Base-by-base conservation (phyloP, 2,329 filamentous ascomycete species). In the Metarhizium humberi region DNA sequence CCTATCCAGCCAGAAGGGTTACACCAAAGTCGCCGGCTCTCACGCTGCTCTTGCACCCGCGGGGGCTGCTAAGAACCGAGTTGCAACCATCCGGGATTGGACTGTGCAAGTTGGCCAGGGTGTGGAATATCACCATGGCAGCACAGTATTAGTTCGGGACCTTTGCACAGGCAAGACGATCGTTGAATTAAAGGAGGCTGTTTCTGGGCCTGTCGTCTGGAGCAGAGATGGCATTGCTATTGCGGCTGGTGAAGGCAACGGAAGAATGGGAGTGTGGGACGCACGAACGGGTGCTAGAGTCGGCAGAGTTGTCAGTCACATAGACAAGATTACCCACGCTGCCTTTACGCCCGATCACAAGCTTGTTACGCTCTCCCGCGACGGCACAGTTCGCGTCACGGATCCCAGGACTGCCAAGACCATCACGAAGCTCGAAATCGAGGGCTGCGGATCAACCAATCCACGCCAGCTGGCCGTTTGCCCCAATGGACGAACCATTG, bases 381-480 rank as follows among this genome's bases (percentile, higher is more conserved):
- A 75, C 13, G 71, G 72, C 2, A 72, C 66, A 1, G 59, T 72
- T 25, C 63, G 73, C 43, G 60, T 75, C 53, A 74, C 69, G 34
- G 61, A 70, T 51, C 59, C 66, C 0, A 38, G 42, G 11, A 67
- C 66, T 3, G 65, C 63, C 50, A 64, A 63, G 60, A 75, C 73
- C n/a, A 57, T 71, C 29, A 62, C 64, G 50, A 65, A 67, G 50
- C 66, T 74, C 10, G 72, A 74, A 43, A 62, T 72, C 3, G 68
- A 66, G 10, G 50, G 50, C 4, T 32, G 16, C 11, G 61, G 59
- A 11, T 60, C 61, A 14, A 59, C 56, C 36, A 67, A 66, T 49
- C 67, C 71, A 5, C 68, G 67, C 2, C 63, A 66, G 20, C 54
- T 75, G 18, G 64, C 62, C 43, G 67, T 73, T 5, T 68, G 68